Base-by-base conservation (phyloP, 306 rosid species). In the Medicago ruthenica region DNA sequence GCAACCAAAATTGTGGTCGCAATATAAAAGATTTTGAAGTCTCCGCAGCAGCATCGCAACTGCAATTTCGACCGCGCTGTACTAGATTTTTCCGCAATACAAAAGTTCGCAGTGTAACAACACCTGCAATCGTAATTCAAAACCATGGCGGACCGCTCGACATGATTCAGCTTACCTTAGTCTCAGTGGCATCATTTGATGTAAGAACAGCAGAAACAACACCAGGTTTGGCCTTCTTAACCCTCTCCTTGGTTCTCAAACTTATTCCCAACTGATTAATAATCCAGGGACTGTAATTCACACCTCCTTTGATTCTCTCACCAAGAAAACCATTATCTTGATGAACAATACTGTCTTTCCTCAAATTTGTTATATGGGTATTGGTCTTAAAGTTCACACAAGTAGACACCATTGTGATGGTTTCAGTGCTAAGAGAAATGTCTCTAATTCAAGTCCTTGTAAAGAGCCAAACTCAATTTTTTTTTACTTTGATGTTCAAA, bases 171-270 rank as follows among this genome's bases (percentile, higher is more conserved):
- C 90, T 89, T 81, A 93, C 96, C 89, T 79, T 24, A 45, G 88
- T 11, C 44, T 81, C 93, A 69, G 73, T 79, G 78, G 90, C 44
- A 76, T 66, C 15, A 54, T 80, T 70, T 31, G 97, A 83, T 39
- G 99, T 90, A 40, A 91, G 77, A 82, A 95, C 81, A 79, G 93
- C 81, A 80, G 79, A 87, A 16, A 83, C 81, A 75, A 55, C 87
- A 63, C 88, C 86, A 58, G 87, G 83, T 69, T 79, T 88, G 48
- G 67, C 41, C 80, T 81, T 89, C 78, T 67, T 81, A 69, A 53
- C 60, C 24, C 78, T 86, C 78, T 85, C 93, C 61, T 78, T 75
- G 53, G 74, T 71, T 82, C 80, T 86, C 79, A 81, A 71, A 75
- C 68, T 17, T 70, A 59, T 67, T 37, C 75, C 74, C 70, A 85